Conservation (phyloP, 495 filamentous ascomycete genomes). For the Beverwykella pulmonaria region DNA sequence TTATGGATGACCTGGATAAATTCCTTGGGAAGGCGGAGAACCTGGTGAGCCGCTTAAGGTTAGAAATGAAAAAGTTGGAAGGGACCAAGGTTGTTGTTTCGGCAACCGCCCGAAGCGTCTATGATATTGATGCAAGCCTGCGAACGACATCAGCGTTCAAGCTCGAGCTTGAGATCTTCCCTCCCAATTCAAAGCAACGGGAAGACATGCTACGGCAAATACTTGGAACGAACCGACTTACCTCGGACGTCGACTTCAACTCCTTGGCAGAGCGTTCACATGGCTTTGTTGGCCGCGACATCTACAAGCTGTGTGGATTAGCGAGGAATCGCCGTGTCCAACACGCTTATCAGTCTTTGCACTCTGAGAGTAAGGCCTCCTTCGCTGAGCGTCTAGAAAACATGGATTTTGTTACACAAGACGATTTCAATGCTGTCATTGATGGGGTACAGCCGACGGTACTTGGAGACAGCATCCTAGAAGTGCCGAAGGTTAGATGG, state of each 20-base stretch:
- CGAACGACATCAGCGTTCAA: slow-evolving; percentile 22
- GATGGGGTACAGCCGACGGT: slow-evolving; percentile 71
- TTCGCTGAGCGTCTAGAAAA: slow-evolving; percentile 10
- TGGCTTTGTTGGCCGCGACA: slow-evolving; percentile 69
- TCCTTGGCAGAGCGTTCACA: slow-evolving; percentile 62
- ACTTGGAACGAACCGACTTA: slow-evolving; percentile 4
- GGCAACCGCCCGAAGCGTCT: slow-evolving; percentile 70
- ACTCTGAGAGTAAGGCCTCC: not conserved
- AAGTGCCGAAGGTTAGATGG: slow-evolving; percentile 86
- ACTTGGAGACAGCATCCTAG: slow-evolving; percentile 87
- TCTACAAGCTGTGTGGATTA: slow-evolving; percentile 40
- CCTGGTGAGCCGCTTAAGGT: slow-evolving; percentile 46
- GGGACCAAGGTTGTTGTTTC: slow-evolving; percentile 64
- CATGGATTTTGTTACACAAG: slow-evolving; percentile 40
- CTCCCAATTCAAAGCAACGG: slow-evolving; percentile 60
- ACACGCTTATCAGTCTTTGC: not conserved
- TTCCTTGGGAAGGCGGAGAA: slow-evolving; percentile 64
- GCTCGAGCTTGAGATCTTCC: slow-evolving; percentile 76
- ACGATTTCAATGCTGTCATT: slow-evolving; percentile 60
- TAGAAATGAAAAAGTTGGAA: slow-evolving; percentile 50
- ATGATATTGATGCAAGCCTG: slow-evolving; percentile 73
- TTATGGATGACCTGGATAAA: slow-evolving; percentile 80
- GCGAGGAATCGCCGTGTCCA: slow-evolving; percentile 24
- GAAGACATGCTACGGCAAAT: slow-evolving; percentile 64
- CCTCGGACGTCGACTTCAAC: slow-evolving; percentile 39